Evolutionary conservation across 345 rosid species (phyloP), one percentile per base, ranked within the genome.

Genomic region (Hirschfeldia incana): DNA sequence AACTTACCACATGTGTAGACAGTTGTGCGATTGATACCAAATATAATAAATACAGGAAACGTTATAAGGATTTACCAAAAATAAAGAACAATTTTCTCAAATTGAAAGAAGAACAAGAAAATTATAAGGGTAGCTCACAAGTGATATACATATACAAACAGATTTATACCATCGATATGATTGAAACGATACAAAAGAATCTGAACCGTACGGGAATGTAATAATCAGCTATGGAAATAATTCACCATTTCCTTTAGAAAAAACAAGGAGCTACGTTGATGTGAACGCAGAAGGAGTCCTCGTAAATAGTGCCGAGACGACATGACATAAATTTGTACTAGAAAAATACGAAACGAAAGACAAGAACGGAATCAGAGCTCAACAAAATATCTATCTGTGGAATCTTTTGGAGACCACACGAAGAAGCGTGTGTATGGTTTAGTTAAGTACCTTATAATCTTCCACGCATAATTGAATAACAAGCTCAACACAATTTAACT

Each of bases 241-340:
- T 58, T 34, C 32, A 78, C 73, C 42, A 72, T 58, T 58, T 72
- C 26, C 29, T 30, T 21, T n/a, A 3, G 30, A 65, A 21, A 15
- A 65, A 76, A 15, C 51, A 60, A 60, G 30, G 33, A 44, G 76
- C 81, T 70, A 65, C 62, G 67, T 71, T 72, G 76, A 78, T 78
- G 72, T 78, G 62, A 65, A 65, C 72, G 66, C 64, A 49, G 55
- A 32, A 72, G 49, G 61, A 57, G 61, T 67, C 78, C 78, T 79
- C 78, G 82, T 73, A 73, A 73, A n/a, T 60, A 51, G 82, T 73
- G 82, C 65, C 67, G 46, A 67, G 82, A 73, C 71, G 82, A 73
- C 71, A 72, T 66, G 73, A 73, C 73, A 77, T 61, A 72, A 36
- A 70, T 70, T 11, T 78, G 77, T 78, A 72, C 72, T 71, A 11